Percentiles rank a stretch among this genome's conserved stretches.
Evolutionary conservation across 805 yeast species (phyloP).

Genomic region (Kluyveromyces aestuarii): DNA sequence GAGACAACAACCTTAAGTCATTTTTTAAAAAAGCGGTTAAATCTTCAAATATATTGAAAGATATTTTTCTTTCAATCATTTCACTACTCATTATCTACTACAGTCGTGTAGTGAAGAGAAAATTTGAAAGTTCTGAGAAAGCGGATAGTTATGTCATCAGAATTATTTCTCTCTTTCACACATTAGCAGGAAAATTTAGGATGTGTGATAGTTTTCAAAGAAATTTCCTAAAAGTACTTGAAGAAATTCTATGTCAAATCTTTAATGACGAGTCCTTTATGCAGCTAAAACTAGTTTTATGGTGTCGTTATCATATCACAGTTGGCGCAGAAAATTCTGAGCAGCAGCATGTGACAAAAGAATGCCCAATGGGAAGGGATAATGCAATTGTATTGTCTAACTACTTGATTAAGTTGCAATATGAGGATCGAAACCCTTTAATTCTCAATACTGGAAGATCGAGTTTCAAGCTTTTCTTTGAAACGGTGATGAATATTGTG

Average conservation of each 20-base stretch:
- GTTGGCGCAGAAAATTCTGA: constrained; percentile 55
- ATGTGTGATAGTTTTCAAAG: constrained; percentile 65
- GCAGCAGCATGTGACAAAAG: constrained; percentile 50
- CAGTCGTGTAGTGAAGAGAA: constrained; percentile 30
- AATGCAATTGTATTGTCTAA: constrained; percentile 25
- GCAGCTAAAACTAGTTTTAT: constrained; percentile 67
- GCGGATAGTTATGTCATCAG: constrained; percentile 24
- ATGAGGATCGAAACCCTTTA: constrained; percentile 47
- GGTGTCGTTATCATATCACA: constrained; percentile 67
- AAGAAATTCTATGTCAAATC: constrained; percentile 40
- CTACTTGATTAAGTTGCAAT: constrained; percentile 30
- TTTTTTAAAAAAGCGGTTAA: constrained; percentile 34
- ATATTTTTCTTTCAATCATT: constrained; percentile 30
- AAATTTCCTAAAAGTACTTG: constrained; percentile 49
- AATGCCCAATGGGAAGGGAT: constrained; percentile 29
- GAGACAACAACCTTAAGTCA: constrained; percentile 32
- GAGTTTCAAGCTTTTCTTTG: constrained; percentile 66
- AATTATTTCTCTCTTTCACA: constrained; percentile 55
- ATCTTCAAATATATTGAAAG: constrained; percentile 39
- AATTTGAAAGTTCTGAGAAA: not conserved
- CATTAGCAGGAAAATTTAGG: constrained; percentile 57
- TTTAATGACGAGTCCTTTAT: constrained; percentile 42
- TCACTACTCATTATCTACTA: constrained; percentile 23
- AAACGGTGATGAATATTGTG: constrained; percentile 57
- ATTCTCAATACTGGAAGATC: constrained; percentile 46